These are phyloP conservation scores for Xylaria arbuscula DNA, from an alignment of 2,329 filamentous ascomycete genomes.

Conservation along the genomic window DNA sequence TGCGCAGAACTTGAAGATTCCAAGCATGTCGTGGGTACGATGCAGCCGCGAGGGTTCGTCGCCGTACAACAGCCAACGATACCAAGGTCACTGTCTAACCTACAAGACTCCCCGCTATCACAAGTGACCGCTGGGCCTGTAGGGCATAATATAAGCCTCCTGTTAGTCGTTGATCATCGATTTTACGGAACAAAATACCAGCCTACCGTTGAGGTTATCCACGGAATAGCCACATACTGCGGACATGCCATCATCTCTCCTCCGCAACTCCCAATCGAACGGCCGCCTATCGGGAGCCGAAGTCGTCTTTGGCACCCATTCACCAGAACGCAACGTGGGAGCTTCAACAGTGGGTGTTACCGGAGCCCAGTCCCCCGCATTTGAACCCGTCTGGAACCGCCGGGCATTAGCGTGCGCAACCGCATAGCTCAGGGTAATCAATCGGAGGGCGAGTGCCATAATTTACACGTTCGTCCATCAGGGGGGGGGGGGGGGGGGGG, in stretches of 20 bases:
- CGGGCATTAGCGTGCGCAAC: constrained; percentile 44
- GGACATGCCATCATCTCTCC: constrained; percentile 38
- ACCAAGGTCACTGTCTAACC: constrained; percentile 30
- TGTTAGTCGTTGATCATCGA: constrained; percentile 31
- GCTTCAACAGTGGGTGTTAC: constrained; percentile 41
- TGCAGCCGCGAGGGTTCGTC: constrained; percentile 41
- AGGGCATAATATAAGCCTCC: constrained; percentile 10
- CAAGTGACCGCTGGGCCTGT: constrained; percentile 45
- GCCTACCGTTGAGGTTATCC: constrained; percentile 44
- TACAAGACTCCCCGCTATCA: constrained; percentile 40
- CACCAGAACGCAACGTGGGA: constrained; percentile 40
- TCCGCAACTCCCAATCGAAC: constrained; percentile 43
- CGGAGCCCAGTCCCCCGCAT: constrained; percentile 47
- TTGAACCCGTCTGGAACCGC: constrained; percentile 38
- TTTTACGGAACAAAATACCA: constrained; percentile 27
- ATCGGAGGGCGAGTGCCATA: constrained; percentile 48
- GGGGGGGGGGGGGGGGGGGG: constrained; percentile 31
- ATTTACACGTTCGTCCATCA: constrained; percentile 44
- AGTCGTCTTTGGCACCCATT: constrained; percentile 48
- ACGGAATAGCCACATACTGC: constrained; percentile 46
- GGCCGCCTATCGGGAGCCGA: constrained; percentile 43
- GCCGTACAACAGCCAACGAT: constrained; percentile 48
- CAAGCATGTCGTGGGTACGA: constrained; percentile 47
- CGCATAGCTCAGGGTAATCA: constrained; percentile 47
- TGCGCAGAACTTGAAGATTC: constrained; percentile 38